Evolutionary conservation across 129 eudicot genomes (phyloP), one percentile per base, ranked within the genome.

Genomic region (Dittrichia graveolens): DNA sequence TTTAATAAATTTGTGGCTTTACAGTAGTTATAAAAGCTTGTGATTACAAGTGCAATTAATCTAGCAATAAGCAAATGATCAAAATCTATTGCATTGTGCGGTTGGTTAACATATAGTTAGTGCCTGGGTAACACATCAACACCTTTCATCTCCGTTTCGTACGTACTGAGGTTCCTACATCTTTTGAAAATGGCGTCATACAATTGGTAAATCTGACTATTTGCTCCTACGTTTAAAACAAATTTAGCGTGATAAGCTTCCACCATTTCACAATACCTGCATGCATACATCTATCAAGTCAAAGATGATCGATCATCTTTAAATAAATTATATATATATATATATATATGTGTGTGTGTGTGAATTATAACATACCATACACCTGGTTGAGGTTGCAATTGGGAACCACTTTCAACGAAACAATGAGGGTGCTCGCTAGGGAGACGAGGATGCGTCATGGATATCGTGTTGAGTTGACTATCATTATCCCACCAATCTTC

Each of bases 401-500:
- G 87, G 3, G 85, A 85, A 48, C 86, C 91, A 13, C 87, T 83
- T 31, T 62, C 68, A 31, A 87, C 88, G 5, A 83, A 65, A 16
- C 61, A 79, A 75, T 82, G 83, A 8, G 89, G 89, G 34, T 90
- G 95, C 65, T 87, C 95, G 24, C 73, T 63, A 38, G 96, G 96
- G 39, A 87, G 54, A 41, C 89, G 86, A 55, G 96, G 94, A 72
- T 87, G 90, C 55, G 90, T 87, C 95, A 87, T 90, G 44, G 96
- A 90, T 81, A 87, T 66, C 15, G 87, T 87, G 87, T 90, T 90
- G 57, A 90, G 85, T 47, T 92, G 91, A 42, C 96, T 90, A 65
- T 90, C 95, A 54, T 90, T 90, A 44, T 90, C 96, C 95, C 96
- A 90, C 95, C 96, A 90, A 69, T 90, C 89, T 65, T 90, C 91